Conservation (phyloP, 2,329 filamentous ascomycete genomes). For the Talaromyces sp. region DNA sequence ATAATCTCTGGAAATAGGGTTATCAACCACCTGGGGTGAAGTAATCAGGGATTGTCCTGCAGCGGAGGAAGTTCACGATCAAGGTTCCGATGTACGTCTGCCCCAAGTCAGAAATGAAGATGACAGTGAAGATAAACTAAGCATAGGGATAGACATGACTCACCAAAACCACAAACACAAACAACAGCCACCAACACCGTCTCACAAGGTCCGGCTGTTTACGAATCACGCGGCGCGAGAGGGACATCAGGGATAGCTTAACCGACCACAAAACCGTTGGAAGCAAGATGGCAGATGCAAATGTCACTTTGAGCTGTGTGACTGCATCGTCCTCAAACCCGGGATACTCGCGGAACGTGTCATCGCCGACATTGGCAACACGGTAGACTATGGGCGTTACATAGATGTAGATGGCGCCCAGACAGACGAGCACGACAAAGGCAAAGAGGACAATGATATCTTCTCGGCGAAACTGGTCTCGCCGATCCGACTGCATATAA, state of each 20-base stretch:
- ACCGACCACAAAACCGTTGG: constrained; percentile 36
- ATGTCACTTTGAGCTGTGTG: constrained; percentile 31
- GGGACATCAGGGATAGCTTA: constrained; percentile 35
- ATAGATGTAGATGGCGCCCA: constrained; percentile 28
- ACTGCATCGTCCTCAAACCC: constrained; percentile 20
- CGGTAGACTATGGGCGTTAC: constrained; percentile 29
- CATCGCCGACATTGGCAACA: constrained; percentile 19
- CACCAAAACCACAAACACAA: constrained; percentile 29
- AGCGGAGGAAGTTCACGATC: constrained; percentile 29
- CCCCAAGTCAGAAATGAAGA: not conserved
- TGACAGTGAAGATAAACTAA: not conserved
- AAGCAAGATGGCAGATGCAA: constrained; percentile 32
- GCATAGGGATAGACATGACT: not conserved
- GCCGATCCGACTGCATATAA: constrained; percentile 3
- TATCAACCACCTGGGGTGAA: constrained; percentile 21
- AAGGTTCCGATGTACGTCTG: constrained; percentile 32
- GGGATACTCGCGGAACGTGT: constrained; percentile 19
- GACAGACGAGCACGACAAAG: constrained; percentile 21
- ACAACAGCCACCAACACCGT: constrained; percentile 32
- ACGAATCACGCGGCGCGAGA: constrained; percentile 33
- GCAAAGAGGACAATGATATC: constrained; percentile 12
- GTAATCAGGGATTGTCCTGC: constrained; percentile 28
- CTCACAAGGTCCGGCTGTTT: constrained; percentile 24
- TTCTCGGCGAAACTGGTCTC: constrained; percentile 6
- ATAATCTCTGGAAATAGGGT: not conserved